phyloP scores from a whole-genome alignment of 1,284 basidiomycete genomes.

The Gomphus sp. region DNA sequence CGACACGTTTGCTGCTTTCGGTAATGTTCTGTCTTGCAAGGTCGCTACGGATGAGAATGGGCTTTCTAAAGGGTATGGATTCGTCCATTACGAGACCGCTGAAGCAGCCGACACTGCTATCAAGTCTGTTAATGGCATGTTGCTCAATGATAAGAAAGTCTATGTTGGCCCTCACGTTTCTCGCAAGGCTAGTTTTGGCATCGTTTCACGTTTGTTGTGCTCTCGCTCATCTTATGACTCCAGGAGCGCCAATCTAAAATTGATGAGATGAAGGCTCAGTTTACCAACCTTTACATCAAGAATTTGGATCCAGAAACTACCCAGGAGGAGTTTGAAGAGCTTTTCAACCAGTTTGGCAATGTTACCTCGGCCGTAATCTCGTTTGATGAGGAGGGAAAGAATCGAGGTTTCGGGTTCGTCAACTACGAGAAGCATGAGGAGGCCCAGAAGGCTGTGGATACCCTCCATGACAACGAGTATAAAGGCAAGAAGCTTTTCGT shows the following conservation, averaged over 20 bases:
- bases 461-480: constrained; percentile 82
- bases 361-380: constrained; percentile 88
- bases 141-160: constrained; percentile 99
- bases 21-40: constrained; percentile 99
- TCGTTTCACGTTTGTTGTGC: not conserved
- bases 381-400: constrained; percentile 80
- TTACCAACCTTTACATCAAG: constrained; percentile 99
- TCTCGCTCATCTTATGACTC: not conserved
- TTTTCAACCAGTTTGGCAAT: constrained; percentile 76
- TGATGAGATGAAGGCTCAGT: constrained; percentile 94
- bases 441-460: constrained; percentile 85
- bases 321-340: constrained; percentile 80
- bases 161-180: constrained; percentile 98
- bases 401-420: constrained; percentile 98
- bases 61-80: constrained; percentile 93
- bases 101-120: constrained; percentile 96
- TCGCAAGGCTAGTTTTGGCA: constrained; percentile 62
- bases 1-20: constrained; percentile 99
- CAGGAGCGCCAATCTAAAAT: constrained; percentile 96
- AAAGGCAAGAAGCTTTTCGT: constrained; percentile 93
- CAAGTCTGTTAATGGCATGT: constrained; percentile 98
- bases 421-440: constrained; percentile 93
- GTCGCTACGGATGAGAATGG: constrained; percentile 93
- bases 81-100: constrained; percentile 97
- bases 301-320: constrained; percentile 84